Percentiles rank a stretch among this genome's conserved stretches.
phyloP scores from a whole-genome alignment of 2,329 filamentous ascomycete genomes.

The Chaetomium olivaceum region DNA sequence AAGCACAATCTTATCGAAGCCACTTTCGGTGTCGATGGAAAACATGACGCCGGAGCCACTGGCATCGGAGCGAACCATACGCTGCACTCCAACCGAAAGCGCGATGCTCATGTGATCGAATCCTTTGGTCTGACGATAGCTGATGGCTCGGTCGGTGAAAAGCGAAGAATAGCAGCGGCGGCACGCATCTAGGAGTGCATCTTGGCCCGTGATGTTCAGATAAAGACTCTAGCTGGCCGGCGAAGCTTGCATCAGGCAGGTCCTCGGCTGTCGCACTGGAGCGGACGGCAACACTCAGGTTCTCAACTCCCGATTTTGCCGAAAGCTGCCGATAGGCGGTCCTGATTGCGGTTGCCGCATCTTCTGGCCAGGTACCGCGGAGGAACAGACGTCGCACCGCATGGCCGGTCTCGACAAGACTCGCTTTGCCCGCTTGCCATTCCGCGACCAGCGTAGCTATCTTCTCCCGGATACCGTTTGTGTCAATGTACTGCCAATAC shows the following conservation, averaged over 20 bases:
- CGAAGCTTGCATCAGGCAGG: slow-evolving; percentile 43
- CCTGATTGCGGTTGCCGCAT: slow-evolving; percentile 36
- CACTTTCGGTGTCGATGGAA: slow-evolving; percentile 44
- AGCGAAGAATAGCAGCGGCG: slow-evolving; percentile 43
- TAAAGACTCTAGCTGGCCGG: slow-evolving; percentile 43
- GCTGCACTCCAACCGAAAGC: slow-evolving; percentile 37
- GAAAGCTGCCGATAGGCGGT: slow-evolving; percentile 37
- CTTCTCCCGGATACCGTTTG: slow-evolving; percentile 37
- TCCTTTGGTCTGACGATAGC: slow-evolving; percentile 36
- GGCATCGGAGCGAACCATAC: slow-evolving; percentile 39
- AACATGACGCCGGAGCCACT: slow-evolving; percentile 44
- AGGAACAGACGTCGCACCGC: slow-evolving; percentile 37
- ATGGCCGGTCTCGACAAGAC: slow-evolving; percentile 38
- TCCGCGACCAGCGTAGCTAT: slow-evolving; percentile 35
- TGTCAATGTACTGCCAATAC: slow-evolving; percentile 40
- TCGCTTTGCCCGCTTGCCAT: slow-evolving; percentile 36
- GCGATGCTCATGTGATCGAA: slow-evolving; percentile 36
- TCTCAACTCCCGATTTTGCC: slow-evolving; percentile 24
- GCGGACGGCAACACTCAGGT: slow-evolving; percentile 41
- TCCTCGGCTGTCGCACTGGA: slow-evolving; percentile 45
- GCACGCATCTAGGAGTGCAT: slow-evolving; percentile 39
- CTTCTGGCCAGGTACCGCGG: slow-evolving; percentile 36
- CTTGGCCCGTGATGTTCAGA: slow-evolving; percentile 40
- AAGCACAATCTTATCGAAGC: slow-evolving; percentile 43
- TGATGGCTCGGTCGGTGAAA: slow-evolving; percentile 43